Percentiles rank a stretch among this genome's conserved stretches.
These are phyloP conservation scores for Pneumocystis canis DNA, from an alignment of 1,139 yeast species.

Conservation along the genomic window DNA sequence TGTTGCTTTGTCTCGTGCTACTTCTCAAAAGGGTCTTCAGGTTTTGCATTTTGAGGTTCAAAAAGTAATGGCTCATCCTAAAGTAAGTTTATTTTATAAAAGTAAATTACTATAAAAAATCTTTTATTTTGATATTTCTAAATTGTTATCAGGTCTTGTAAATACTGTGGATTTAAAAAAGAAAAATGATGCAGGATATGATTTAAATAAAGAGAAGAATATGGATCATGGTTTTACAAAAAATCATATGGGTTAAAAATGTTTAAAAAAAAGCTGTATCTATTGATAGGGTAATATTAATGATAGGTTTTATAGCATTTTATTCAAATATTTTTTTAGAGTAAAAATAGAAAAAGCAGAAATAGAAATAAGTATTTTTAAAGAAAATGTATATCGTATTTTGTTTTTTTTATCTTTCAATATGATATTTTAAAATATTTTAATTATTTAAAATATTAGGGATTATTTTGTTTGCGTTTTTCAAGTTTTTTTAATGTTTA, in stretches of 20 bases:
- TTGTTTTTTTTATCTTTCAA: neutral
- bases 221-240: neutral
- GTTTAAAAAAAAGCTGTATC: neutral
- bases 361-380: neutral
- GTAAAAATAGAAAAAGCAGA: neutral
- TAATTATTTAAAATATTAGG: neutral
- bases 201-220: neutral
- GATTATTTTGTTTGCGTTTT: neutral
- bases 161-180: neutral
- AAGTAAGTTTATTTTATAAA: slow-evolving; percentile 51
- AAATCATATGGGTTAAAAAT: neutral
- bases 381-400: neutral
- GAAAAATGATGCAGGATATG: neutral
- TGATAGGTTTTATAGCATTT: neutral
- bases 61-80: slow-evolving; percentile 48
- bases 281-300: neutral
- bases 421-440: neutral
- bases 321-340: neutral
- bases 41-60: slow-evolving; percentile 52
- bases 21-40: slow-evolving; percentile 55
- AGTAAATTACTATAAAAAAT: neutral
- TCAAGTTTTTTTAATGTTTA: neutral
- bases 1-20: slow-evolving; percentile 85
- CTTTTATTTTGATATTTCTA: neutral
- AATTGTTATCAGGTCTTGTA: neutral